Conservation (phyloP, 108 stramenopile species). For the Poteriospumella lacustris region DNA sequence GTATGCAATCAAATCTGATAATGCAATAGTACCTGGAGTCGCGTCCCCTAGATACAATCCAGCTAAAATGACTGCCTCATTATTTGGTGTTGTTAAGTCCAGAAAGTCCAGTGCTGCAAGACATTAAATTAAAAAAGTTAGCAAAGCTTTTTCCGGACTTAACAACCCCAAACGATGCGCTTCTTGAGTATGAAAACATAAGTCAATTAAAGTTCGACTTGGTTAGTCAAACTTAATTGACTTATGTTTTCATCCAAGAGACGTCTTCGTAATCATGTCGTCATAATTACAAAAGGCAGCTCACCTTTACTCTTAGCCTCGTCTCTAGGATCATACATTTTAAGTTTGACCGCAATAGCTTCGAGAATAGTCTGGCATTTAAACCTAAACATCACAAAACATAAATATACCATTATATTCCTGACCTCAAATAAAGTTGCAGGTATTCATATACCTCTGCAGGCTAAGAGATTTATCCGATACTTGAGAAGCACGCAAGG, state of each 20-base stretch:
- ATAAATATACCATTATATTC: constrained; percentile 9
- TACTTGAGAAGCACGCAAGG: constrained; percentile 6
- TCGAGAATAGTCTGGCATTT: constrained; percentile 7
- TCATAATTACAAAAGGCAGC: constrained; percentile 8
- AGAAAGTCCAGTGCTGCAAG: constrained; percentile 6
- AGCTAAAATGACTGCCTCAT: constrained; percentile 7
- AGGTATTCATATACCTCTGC: constrained; percentile 7
- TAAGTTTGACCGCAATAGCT: constrained; percentile 7
- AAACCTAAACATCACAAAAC: constrained; percentile 8
- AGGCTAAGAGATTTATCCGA: constrained; percentile 7
- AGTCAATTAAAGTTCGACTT: constrained; percentile 8
- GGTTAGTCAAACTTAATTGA: constrained; percentile 3
- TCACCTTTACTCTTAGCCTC: constrained; percentile 7
- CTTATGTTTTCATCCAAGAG: constrained; percentile 3
- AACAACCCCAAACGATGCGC: constrained; percentile 6
- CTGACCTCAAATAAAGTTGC: constrained; percentile 7
- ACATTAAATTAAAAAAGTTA: constrained; percentile 10
- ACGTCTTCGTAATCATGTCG: constrained; percentile 7
- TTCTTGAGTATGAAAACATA: constrained; percentile 9
- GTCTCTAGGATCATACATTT: constrained; percentile 8
- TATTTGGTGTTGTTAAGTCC: constrained; percentile 8
- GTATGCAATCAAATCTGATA: constrained; percentile 8
- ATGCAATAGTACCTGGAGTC: constrained; percentile 7
- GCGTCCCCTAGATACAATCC: constrained; percentile 1
- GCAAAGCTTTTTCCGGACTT: constrained; percentile 7